phyloP scores from a whole-genome alignment of 225 moss, liverwort and hornwort species.

The Takakia lepidozioides region DNA sequence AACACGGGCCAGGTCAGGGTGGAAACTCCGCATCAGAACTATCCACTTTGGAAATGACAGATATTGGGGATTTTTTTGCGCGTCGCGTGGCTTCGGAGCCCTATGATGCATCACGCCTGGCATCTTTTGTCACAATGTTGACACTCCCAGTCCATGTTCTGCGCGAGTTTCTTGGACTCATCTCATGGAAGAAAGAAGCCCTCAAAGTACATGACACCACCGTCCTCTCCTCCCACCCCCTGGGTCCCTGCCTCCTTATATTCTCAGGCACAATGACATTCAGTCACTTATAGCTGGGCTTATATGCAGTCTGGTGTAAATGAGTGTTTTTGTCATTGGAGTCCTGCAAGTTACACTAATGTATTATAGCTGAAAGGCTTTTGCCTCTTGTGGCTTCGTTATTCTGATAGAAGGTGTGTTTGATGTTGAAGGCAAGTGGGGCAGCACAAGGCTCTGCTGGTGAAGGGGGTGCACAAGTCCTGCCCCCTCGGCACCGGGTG shows the following conservation, averaged over 20 bases:
- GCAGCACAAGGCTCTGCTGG: constrained; percentile 39
- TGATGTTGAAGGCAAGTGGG: constrained; percentile 32
- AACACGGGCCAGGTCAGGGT: constrained; percentile 48
- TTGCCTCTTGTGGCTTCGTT: no score
- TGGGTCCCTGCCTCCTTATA: no score
- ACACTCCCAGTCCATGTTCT: constrained; percentile 85
- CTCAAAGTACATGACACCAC: constrained; percentile 27
- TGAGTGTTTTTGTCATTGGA: no score
- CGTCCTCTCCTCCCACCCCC: neutral
- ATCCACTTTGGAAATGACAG: constrained; percentile 52
- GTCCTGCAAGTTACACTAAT: no score
- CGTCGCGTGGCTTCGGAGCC: constrained; percentile 95
- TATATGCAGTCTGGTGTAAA: no score
- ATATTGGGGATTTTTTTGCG: constrained; percentile 74
- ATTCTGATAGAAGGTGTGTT: neutral
- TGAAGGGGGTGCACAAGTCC: constrained; percentile 43
- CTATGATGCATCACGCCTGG: constrained; percentile 92
- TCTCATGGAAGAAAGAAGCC: constrained; percentile 82
- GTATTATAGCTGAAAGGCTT: no score
- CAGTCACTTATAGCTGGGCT: no score
- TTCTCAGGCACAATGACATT: no score
- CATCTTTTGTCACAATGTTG: constrained; percentile 91
- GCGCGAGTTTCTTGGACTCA: constrained; percentile 87
- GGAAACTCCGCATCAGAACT: constrained; percentile 56
- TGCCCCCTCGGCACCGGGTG: constrained; percentile 59